phyloP scores from a whole-genome alignment of 2,329 filamentous ascomycete genomes.

The Penicillium sp. region DNA sequence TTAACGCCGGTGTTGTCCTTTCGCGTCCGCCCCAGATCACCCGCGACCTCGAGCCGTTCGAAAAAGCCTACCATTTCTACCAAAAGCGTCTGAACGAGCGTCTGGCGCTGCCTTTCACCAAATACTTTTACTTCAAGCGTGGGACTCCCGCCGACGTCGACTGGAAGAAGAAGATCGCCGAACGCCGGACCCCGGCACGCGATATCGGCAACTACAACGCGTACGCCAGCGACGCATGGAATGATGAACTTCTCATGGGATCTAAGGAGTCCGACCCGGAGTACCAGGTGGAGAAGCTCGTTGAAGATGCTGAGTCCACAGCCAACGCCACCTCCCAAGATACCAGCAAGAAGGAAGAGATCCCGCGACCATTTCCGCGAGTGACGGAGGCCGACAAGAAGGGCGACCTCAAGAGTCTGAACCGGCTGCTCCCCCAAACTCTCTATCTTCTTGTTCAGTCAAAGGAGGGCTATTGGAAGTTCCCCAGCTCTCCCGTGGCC shows the following conservation, averaged over 20 bases:
- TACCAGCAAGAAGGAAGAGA: slow-evolving; percentile 57
- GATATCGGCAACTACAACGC: slow-evolving; percentile 85
- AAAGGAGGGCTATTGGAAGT: slow-evolving; percentile 71
- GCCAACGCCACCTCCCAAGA: slow-evolving; percentile 41
- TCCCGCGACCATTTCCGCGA: slow-evolving; percentile 69
- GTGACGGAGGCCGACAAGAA: slow-evolving; percentile 74
- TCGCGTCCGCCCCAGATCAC: slow-evolving; percentile 87
- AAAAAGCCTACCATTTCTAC: slow-evolving; percentile 93
- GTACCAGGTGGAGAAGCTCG: slow-evolving; percentile 63
- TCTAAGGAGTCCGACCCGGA: slow-evolving; percentile 65
- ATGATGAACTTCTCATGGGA: slow-evolving; percentile 82
- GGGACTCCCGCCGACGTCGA: slow-evolving; percentile 80
- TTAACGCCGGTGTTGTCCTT: slow-evolving; percentile 72
- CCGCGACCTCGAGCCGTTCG: slow-evolving; percentile 78
- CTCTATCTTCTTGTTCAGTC: slow-evolving; percentile 81
- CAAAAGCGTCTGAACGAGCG: slow-evolving; percentile 96
- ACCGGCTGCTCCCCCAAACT: slow-evolving; percentile 74
- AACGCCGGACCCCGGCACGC: slow-evolving; percentile 73
- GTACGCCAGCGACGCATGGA: slow-evolving; percentile 73
- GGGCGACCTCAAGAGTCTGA: slow-evolving; percentile 73
- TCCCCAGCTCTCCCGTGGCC: slow-evolving; percentile 70
- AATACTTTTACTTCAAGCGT: slow-evolving; percentile 92
- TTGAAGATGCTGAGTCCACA: slow-evolving; percentile 68
- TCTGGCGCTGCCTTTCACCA: slow-evolving; percentile 78
- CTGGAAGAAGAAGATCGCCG: slow-evolving; percentile 81